Evolutionary conservation across 768 basidiomycete genomes (phyloP), one percentile per base, ranked within the genome.

Genomic region (Mycena rebaudengoi): DNA sequence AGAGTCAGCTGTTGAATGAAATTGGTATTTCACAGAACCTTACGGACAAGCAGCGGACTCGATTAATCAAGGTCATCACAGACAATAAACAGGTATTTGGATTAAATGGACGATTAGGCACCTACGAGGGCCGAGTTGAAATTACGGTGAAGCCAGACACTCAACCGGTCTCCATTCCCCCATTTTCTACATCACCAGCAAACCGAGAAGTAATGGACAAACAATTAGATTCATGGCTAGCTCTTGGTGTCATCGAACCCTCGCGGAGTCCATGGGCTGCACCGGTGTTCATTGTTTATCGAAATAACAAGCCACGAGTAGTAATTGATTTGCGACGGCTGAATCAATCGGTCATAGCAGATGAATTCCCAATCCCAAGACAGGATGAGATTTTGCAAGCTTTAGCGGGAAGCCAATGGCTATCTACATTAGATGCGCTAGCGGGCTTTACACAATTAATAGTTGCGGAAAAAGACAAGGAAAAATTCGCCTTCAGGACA

Each of bases 171-270:
- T 49, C 46, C n/a, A 10, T 49, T 5, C 46, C 46, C 7, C 46
- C 46, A 49, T 49, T 49, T 18, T 29, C 46, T 29, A 29, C 30
- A 8, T 33, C 41, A 49, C 46, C 46, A 18, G 46, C 46, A n/a
- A n/a, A n/a, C n/a, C n/a, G n/a, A n/a, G n/a, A n/a, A n/a, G n/a
- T n/a, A n/a, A n/a, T n/a, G n/a, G n/a, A 49, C 25, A 49, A 32
- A 32, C 46, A 49, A 0, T 51, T 76, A 13, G 62, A 71, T 13
- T 28, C 60, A 0, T 81, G 78, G 78, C 60, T 81, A 11, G 48
- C 68, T 16, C 60, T 65, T 12, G 79, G 71, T 0, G 76, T 83
- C 0, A 81, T 83, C 21, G 78, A 83, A 51, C 74, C 73, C 0
- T 81, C 80, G 1, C 46, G 60, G 1, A 81, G 81, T 69, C 71